Conservation (phyloP, 805 yeast species). For the Metschnikowia rubicola region DNA sequence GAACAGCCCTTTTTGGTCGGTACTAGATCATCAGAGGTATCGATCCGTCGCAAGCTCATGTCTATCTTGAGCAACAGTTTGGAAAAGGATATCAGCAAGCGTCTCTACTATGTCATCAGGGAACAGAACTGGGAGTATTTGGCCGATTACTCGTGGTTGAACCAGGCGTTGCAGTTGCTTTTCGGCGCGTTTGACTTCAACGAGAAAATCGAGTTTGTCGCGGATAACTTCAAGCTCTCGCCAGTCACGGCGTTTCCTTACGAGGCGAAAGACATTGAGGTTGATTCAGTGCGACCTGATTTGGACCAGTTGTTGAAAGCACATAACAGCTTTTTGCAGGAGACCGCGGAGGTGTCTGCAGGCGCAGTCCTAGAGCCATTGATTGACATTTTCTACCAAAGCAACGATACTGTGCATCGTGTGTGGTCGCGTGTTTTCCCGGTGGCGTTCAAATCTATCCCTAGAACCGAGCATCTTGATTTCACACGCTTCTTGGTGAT, state of each 20-base stretch:
- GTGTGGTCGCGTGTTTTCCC: constrained; percentile 89
- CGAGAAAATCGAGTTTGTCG: constrained; percentile 42
- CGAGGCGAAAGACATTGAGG: constrained; percentile 14
- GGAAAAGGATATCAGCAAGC: constrained; percentile 71
- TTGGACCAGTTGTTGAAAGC: constrained; percentile 22
- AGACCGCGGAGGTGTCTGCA: constrained; percentile 41
- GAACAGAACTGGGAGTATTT: constrained; percentile 97
- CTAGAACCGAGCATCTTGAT: constrained; percentile 76
- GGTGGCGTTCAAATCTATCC: constrained; percentile 67
- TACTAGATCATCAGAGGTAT: constrained; percentile 74
- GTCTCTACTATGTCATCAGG: constrained; percentile 81
- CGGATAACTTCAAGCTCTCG: constrained; percentile 51
- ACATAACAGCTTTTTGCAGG: constrained; percentile 31
- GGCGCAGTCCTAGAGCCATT: constrained; percentile 66
- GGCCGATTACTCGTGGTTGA: constrained; percentile 91
- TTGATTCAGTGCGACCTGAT: constrained; percentile 23
- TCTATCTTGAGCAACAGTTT: constrained; percentile 70
- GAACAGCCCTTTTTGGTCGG: constrained; percentile 97
- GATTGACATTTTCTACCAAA: constrained; percentile 76
- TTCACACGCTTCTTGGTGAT: constrained; percentile 78
- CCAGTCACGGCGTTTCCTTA: constrained; percentile 44
- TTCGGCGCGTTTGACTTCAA: constrained; percentile 70
- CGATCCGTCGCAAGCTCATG: constrained; percentile 75
- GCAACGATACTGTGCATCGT: constrained; percentile 71
- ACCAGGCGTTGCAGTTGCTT: constrained; percentile 84